Percentiles rank a stretch among this genome's conserved stretches.
Conservation (phyloP, 176 grass and related monocot species). For the Bolboschoenus planiculmis region DNA sequence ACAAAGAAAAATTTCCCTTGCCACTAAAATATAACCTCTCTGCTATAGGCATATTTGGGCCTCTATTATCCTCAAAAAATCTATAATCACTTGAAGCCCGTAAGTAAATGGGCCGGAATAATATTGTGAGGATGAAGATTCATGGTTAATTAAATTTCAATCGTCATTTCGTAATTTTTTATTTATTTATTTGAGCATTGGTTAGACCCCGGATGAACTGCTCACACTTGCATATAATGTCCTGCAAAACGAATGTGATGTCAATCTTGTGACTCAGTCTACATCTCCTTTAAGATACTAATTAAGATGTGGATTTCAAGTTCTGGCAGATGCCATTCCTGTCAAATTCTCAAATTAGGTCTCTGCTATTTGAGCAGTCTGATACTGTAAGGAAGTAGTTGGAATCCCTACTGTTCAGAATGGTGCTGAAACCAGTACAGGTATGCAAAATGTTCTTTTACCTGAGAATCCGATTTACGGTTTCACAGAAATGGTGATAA, state of each 20-base stretch:
- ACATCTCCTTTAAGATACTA: conserved; percentile 51
- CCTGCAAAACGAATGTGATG: conserved; percentile 51
- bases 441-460: background rate
- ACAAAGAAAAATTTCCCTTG: too few relatives aligned
- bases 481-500: background rate
- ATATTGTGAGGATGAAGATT: background rate
- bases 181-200: conserved; percentile 40
- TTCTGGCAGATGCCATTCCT: conserved; percentile 11
- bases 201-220: conserved; percentile 46
- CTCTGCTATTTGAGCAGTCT: conserved; percentile 15
- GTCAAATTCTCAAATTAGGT: background rate
- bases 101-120: background rate
- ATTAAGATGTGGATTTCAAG: conserved; percentile 55
- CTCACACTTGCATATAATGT: conserved; percentile 48
- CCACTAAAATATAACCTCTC: too few relatives aligned
- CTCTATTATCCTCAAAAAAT: background rate
- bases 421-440: background rate
- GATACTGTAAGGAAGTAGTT: background rate
- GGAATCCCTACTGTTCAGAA: background rate
- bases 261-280: conserved; percentile 34
- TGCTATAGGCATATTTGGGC: background rate
- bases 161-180: background rate
- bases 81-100: background rate
- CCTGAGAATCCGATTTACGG: background rate
- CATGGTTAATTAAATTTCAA: background rate